These are phyloP conservation scores for Aquilaria sinensis DNA, from an alignment of 345 rosid species.

Conservation along the genomic window DNA sequence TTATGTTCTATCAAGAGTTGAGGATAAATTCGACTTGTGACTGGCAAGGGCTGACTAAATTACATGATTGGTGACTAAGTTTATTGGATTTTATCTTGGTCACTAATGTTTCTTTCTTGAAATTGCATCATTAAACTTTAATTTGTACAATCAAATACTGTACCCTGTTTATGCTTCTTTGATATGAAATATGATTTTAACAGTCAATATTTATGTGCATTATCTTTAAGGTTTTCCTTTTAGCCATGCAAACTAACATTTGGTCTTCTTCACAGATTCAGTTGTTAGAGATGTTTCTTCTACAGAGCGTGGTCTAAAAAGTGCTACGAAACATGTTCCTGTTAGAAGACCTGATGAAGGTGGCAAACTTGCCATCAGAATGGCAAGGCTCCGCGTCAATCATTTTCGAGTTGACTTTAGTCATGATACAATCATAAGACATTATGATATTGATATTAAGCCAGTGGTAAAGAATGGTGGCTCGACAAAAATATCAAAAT, in stretches of 20 bases:
- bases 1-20: too few species aligned
- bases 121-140: too few species aligned
- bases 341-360: conserved; percentile 63
- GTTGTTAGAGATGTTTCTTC: conserved; percentile 13
- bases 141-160: too few species aligned
- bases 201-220: too few species aligned
- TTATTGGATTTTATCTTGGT: too few species aligned
- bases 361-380: conserved; percentile 35
- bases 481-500: conserved; percentile 36
- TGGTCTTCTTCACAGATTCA: neutral
- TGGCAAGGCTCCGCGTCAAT: conserved; percentile 45
- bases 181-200: neutral
- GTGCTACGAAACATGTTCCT: conserved; percentile 15
- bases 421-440: conserved; percentile 38
- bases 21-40: too few species aligned
- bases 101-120: too few species aligned
- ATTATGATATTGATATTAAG: conserved; percentile 64
- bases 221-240: neutral
- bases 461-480: conserved; percentile 25
- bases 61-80: too few species aligned
- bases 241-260: neutral
- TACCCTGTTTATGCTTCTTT: neutral
- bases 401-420: conserved; percentile 55
- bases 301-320: conserved; percentile 9
- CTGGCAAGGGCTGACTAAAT: too few species aligned